Conservation (phyloP, 306 rosid species). For the Leucaena leucocephala region DNA sequence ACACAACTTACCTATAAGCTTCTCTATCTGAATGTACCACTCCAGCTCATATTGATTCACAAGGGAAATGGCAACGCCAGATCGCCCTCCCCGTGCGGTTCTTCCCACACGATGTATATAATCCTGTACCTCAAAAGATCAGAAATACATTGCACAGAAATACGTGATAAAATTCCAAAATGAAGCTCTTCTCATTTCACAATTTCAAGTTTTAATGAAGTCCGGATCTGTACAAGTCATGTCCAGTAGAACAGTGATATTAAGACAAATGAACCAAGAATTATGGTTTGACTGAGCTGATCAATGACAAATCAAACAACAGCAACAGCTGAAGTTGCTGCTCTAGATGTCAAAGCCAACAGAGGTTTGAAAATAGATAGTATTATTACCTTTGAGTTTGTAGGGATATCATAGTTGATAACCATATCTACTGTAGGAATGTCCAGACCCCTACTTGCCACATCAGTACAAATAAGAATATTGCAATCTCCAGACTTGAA, state of each 20-base stretch:
- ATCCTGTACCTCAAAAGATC: conserved; percentile 54
- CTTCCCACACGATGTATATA: conserved; percentile 96
- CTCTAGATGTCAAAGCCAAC: not conserved
- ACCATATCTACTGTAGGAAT: conserved; percentile 82
- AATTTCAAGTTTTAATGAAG: not conserved
- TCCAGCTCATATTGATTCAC: conserved; percentile 88
- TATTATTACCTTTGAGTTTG: conserved; percentile 76
- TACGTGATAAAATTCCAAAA: not conserved
- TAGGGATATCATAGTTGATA: conserved; percentile 86
- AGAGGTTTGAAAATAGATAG: conserved; percentile 3
- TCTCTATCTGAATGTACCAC: conserved; percentile 86
- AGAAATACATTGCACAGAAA: conserved; percentile 27
- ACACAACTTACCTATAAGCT: conserved; percentile 62
- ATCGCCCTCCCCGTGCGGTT: conserved; percentile 94
- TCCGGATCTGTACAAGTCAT: not conserved
- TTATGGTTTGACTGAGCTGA: not conserved
- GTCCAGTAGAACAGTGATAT: not conserved
- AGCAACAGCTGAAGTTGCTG: not conserved
- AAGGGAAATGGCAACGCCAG: conserved; percentile 83
- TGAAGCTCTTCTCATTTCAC: not conserved
- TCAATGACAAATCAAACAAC: not conserved
- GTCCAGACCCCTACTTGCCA: conserved; percentile 94
- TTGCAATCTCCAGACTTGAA: conserved; percentile 88
- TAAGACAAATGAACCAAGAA: conserved; percentile 2
- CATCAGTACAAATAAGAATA: conserved; percentile 86